A percentile compares a stretch with the other conserved stretches of the same genome.
phyloP scores from a whole-genome alignment of 352 stramenopile genomes.

The Phytopythium delawarense region DNA sequence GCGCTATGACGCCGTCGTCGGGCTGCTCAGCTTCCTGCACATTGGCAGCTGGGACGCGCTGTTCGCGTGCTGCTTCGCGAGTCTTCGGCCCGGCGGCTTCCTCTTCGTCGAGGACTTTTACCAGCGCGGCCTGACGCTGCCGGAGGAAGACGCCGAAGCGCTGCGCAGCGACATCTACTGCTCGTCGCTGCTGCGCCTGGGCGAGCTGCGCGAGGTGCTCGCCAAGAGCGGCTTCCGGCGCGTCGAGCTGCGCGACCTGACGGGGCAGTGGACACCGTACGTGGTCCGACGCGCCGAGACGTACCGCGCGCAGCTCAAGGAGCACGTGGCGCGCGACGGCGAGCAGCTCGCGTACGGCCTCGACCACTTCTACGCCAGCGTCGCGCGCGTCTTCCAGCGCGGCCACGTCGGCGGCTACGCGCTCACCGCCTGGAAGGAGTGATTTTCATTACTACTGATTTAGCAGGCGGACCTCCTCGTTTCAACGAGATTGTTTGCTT shows the following conservation, averaged over 20 bases:
- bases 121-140: slow-evolving; percentile 33
- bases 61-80: slow-evolving; percentile 50
- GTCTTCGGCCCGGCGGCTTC: slow-evolving; percentile 55
- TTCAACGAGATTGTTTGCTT: no score
- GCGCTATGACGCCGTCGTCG: slow-evolving; percentile 60
- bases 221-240: slow-evolving; percentile 44
- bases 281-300: slow-evolving; percentile 34
- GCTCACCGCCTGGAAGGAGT: slow-evolving; percentile 33
- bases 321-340: slow-evolving; percentile 52
- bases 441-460: not conserved
- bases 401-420: slow-evolving; percentile 67
- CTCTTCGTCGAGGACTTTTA: slow-evolving; percentile 85
- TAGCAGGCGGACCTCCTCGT: not conserved
- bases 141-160: slow-evolving; percentile 32
- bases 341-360: slow-evolving; percentile 46
- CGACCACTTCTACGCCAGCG: slow-evolving; percentile 69
- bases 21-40: slow-evolving; percentile 73
- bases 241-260: slow-evolving; percentile 54
- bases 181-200: slow-evolving; percentile 29
- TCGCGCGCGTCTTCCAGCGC: slow-evolving; percentile 48
- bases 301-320: slow-evolving; percentile 39
- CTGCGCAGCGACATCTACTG: slow-evolving; percentile 69
- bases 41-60: slow-evolving; percentile 60
- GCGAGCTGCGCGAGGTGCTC: slow-evolving; percentile 40
- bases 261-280: slow-evolving; percentile 65